A percentile compares a stretch with the other conserved stretches of the same genome.
Evolutionary conservation across 345 rosid species (phyloP).

Genomic region (Euphorbia tirucalli): DNA sequence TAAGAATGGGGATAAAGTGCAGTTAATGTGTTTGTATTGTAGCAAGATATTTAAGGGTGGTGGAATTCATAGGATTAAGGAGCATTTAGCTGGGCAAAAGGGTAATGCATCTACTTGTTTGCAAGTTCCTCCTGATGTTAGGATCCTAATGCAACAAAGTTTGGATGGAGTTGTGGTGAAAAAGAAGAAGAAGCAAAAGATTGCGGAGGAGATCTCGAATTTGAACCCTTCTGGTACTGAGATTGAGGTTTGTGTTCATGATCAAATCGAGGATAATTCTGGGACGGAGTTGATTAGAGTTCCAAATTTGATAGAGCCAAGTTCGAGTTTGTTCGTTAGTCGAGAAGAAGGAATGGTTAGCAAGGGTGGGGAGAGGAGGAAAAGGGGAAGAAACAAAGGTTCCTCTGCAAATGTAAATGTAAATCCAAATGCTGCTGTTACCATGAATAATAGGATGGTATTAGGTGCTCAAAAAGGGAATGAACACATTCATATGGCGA

Average conservation of each 20-base stretch:
- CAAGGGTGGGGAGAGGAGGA: conserved; percentile 41
- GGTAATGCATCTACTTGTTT: conserved; percentile 81
- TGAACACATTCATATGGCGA: conserved; percentile 43
- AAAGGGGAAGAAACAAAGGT: conserved; percentile 43
- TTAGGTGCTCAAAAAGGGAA: conserved; percentile 38
- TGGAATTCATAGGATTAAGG: conserved; percentile 93
- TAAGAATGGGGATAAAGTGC: conserved; percentile 68
- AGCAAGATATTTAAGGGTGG: conserved; percentile 84
- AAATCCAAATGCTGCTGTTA: conserved; percentile 20
- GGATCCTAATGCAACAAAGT: conserved; percentile 54
- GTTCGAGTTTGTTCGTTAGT: conserved; percentile 23
- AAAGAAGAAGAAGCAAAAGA: conserved; percentile 67
- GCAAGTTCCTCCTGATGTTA: conserved; percentile 64
- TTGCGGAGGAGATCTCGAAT: conserved; percentile 44
- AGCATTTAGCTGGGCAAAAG: conserved; percentile 86
- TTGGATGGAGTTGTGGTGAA: conserved; percentile 66
- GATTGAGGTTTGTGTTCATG: conserved; percentile 18
- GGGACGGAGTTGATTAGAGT: conserved; percentile 25
- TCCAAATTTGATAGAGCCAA: conserved; percentile 17
- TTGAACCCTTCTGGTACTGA: conserved; percentile 43
- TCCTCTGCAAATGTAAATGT: too few relatives aligned
- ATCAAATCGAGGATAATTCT: conserved; percentile 23
- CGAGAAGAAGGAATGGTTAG: conserved; percentile 35
- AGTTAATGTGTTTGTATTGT: conserved; percentile 78
- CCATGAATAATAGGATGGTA: conserved; percentile 10